Conservation (phyloP, 352 stramenopile genomes). For the Phytophthora melonis region DNA sequence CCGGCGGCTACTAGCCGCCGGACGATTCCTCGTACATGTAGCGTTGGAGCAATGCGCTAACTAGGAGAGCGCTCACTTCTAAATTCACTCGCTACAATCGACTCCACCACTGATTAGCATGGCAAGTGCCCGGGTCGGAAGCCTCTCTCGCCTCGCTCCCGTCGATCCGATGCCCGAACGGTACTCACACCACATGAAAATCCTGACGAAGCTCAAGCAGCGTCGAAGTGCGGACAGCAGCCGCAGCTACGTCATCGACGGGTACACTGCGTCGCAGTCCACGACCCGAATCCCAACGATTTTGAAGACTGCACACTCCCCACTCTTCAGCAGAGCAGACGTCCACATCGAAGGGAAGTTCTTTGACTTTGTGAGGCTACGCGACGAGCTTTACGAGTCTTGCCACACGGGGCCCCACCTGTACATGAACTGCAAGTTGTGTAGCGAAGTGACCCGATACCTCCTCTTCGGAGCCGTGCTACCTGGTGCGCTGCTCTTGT, state of each 20-base stretch:
- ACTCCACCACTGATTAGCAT: too few species aligned
- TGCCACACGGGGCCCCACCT: constrained; percentile 37
- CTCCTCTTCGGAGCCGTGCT: constrained; percentile 41
- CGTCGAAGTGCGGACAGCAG: constrained; percentile 6
- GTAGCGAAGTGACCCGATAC: constrained; percentile 49
- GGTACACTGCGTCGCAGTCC: constrained; percentile 37
- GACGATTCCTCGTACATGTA: too few species aligned
- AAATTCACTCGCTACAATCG: constrained; percentile 16
- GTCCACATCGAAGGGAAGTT: constrained; percentile 36
- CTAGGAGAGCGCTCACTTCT: constrained; percentile 8
- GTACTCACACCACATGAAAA: constrained; percentile 44
- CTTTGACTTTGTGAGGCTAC: constrained; percentile 49
- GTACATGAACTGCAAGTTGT: constrained; percentile 48
- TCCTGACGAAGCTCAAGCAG: constrained; percentile 40
- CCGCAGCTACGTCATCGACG: constrained; percentile 29
- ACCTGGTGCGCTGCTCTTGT: constrained; percentile 28
- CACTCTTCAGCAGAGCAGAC: constrained; percentile 27
- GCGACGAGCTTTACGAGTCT: constrained; percentile 45
- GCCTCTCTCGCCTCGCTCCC: constrained; percentile 20
- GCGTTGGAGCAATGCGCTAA: too few species aligned
- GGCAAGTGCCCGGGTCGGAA: background rate
- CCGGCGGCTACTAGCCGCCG: background rate
- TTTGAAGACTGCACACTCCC: constrained; percentile 12
- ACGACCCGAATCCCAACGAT: constrained; percentile 39
- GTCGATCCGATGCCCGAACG: constrained; percentile 35